Conservation (phyloP, 2,329 filamentous ascomycete species). For the Lecanicillium sp. region DNA sequence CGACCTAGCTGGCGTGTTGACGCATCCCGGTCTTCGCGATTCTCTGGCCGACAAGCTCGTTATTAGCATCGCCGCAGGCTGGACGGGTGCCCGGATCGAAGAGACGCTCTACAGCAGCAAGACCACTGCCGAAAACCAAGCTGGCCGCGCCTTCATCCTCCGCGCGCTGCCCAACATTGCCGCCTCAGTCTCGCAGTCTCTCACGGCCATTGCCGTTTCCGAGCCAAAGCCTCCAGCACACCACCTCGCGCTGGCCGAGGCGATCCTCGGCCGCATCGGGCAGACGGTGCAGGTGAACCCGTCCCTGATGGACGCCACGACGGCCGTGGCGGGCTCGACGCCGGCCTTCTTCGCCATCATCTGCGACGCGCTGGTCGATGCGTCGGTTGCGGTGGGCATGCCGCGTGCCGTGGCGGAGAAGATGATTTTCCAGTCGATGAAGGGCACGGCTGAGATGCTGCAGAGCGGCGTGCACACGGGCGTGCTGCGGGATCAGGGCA, state of each 20-base stretch:
- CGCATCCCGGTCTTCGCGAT: slow-evolving; percentile 25
- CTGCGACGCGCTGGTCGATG: slow-evolving; percentile 50
- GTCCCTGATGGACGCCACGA: slow-evolving; percentile 47
- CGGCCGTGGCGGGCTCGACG: slow-evolving; percentile 51
- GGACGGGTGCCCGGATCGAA: slow-evolving; percentile 32
- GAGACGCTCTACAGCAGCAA: slow-evolving; percentile 22
- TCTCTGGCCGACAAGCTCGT: slow-evolving; percentile 36
- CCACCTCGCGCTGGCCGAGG: slow-evolving; percentile 20
- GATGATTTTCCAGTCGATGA: slow-evolving; percentile 54
- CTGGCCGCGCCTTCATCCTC: slow-evolving; percentile 16
- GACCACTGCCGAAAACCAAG: slow-evolving; percentile 10
- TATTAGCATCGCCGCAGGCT: slow-evolving; percentile 44
- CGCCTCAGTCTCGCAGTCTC: slow-evolving; percentile 21
- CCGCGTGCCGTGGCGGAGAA: slow-evolving; percentile 46
- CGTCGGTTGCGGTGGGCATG: slow-evolving; percentile 52
- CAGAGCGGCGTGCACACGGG: slow-evolving; percentile 46
- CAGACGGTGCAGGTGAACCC: slow-evolving; percentile 41
- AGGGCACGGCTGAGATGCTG: slow-evolving; percentile 47
- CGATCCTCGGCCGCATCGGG: slow-evolving; percentile 49
- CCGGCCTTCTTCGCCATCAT: slow-evolving; percentile 54
- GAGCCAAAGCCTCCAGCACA: slow-evolving; percentile 13
- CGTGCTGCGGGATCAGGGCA: slow-evolving; percentile 50
- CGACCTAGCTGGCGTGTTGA: slow-evolving; percentile 30
- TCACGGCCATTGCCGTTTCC: slow-evolving; percentile 24
- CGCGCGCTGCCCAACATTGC: slow-evolving; percentile 28